Evolutionary conservation across 257 asterid genomes (phyloP).

Genomic region (Nicotiana sylvestris): DNA sequence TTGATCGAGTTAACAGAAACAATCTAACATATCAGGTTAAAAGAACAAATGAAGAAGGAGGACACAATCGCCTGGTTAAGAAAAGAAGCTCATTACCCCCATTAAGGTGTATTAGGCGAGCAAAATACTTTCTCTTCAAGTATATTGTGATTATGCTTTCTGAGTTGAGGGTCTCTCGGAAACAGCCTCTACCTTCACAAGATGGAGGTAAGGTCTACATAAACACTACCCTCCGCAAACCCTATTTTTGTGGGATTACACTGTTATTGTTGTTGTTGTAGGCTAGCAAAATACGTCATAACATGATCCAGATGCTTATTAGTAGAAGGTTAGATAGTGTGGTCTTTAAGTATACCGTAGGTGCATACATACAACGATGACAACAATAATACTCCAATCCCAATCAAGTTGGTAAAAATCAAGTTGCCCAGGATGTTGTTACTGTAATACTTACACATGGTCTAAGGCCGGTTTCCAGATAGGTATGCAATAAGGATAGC

Average conservation of each 20-base stretch:
- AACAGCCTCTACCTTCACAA: too few species aligned
- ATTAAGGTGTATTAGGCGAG: neutral
- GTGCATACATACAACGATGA: neutral
- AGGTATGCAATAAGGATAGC: constrained; percentile 53
- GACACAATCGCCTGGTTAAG: neutral
- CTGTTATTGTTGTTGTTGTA: too few species aligned
- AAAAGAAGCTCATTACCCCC: neutral
- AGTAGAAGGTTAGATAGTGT: neutral
- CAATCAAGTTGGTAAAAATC: neutral
- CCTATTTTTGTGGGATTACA: too few species aligned
- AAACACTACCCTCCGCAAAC: too few species aligned
- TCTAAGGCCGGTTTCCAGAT: constrained; percentile 32
- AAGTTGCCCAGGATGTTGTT: neutral
- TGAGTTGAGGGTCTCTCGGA: too few species aligned
- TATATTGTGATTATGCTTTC: too few species aligned
- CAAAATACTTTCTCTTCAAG: neutral
- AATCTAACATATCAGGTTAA: neutral
- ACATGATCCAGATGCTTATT: neutral
- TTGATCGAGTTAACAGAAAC: neutral
- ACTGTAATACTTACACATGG: constrained; percentile 36
- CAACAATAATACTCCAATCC: neutral
- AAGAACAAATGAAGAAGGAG: neutral
- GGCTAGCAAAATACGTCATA: neutral
- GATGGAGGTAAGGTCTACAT: too few species aligned
- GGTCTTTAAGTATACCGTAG: neutral